Conservation (phyloP, 805 yeast species). For the Ogataea methylovora region DNA sequence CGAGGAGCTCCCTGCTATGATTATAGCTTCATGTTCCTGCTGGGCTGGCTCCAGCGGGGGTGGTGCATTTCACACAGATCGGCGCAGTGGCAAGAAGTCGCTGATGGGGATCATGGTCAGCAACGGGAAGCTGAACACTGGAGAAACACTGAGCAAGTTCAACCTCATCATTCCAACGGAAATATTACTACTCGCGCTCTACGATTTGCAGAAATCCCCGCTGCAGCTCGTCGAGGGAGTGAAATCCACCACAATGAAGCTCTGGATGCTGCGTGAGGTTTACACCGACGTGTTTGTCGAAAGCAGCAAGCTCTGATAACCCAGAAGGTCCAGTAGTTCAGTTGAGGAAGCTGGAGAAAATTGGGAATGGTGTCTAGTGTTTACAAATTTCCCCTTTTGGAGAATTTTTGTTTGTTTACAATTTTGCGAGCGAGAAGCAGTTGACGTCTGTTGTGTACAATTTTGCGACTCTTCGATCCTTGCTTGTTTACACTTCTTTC, state of each 20-base stretch:
- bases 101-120: slow-evolving; percentile 37
- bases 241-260: no score
- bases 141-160: slow-evolving; percentile 12
- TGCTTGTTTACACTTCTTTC: no score
- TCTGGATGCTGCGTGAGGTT: slow-evolving; percentile 1
- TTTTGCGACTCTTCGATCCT: no score
- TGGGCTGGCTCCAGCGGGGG: slow-evolving; percentile 50
- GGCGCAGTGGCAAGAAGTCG: slow-evolving; percentile 3
- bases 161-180: slow-evolving; percentile 13
- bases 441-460: no score
- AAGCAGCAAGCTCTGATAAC: not conserved
- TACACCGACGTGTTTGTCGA: slow-evolving; percentile 1
- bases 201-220: no score
- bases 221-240: no score
- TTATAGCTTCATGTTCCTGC: slow-evolving; percentile 34
- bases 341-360: not conserved
- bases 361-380: not conserved
- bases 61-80: slow-evolving; percentile 24
- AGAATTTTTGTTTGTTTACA: not conserved
- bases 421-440: not conserved
- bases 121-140: slow-evolving; percentile 23
- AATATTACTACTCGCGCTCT: slow-evolving; percentile 10
- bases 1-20: slow-evolving; percentile 13
- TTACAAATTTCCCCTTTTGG: slow-evolving; percentile 1
- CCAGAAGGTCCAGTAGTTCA: not conserved